Conservation (phyloP, 2,329 filamentous ascomycete species). For the Fusarium pseudograminearum region DNA sequence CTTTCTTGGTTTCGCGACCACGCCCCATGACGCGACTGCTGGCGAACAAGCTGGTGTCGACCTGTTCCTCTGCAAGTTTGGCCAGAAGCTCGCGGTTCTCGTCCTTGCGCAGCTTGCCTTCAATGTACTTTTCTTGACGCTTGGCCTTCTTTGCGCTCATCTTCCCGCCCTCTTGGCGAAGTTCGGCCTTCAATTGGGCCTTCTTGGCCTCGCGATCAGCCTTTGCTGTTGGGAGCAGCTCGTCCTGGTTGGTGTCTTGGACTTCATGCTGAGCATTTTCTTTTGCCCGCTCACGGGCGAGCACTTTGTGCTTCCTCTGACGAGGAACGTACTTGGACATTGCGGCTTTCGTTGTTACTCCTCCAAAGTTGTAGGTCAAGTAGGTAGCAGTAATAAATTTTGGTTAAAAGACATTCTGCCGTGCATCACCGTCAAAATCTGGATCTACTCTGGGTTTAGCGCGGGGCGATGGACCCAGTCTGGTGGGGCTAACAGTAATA, state of each 20-base stretch:
- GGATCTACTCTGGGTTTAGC: conserved; percentile 50
- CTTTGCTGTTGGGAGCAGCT: conserved; percentile 57
- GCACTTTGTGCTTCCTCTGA: conserved; percentile 75
- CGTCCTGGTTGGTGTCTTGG: conserved; percentile 53
- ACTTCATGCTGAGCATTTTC: conserved; percentile 58
- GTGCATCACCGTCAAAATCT: conserved; percentile 52
- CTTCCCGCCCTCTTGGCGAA: conserved; percentile 64
- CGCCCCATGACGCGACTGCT: conserved; percentile 84
- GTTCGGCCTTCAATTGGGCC: conserved; percentile 65
- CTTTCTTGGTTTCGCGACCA: conserved; percentile 76
- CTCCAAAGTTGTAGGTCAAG: not conserved
- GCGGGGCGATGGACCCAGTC: conserved; percentile 47
- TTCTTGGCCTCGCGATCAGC: conserved; percentile 66
- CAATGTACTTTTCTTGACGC: conserved; percentile 76
- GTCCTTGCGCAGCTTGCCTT: conserved; percentile 94
- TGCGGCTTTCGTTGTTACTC: not conserved
- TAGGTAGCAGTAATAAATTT: conserved; percentile 49
- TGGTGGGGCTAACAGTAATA: not conserved
- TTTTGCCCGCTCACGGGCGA: conserved; percentile 70
- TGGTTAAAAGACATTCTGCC: conserved; percentile 54
- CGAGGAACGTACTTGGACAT: conserved; percentile 72
- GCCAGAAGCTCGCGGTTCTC: conserved; percentile 87
- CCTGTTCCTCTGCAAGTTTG: conserved; percentile 81
- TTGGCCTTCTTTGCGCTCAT: conserved; percentile 75
- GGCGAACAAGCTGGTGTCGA: conserved; percentile 84